Base-by-base conservation (phyloP, 495 filamentous ascomycete genomes). In the Lasiosphaeria miniovina region DNA sequence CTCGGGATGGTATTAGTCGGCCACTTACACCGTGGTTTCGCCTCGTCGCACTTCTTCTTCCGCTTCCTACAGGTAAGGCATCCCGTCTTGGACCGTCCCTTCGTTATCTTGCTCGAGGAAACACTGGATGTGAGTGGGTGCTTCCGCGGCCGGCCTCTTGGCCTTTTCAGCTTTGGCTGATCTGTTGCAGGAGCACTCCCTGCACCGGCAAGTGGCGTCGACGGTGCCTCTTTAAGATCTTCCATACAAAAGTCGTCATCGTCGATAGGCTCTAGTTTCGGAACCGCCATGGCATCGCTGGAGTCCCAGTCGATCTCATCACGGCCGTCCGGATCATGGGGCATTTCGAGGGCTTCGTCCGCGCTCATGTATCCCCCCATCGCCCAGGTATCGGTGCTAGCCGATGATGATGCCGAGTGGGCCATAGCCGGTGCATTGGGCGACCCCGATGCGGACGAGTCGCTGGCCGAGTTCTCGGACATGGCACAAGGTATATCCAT, bases 11-110 rank as follows among this genome's bases (percentile, higher is more conserved):
- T 24, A 62, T 6, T 6, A 34, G 12, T 41, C 7, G 9, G 36
- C 2, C 40, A 24, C 85, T 82, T 80, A 84, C 90, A 96, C 66
- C 83, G 78, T 56, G 92, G 92, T 67, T 93, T 95, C n/a, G 87
- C 86, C 77, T 97, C 92, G 69, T 96, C 92, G 75, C 92, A 97
- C 77, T 97, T 97, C 88, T 96, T 97, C 79, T 96, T 96, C 36
- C 92, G 81, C 67, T 88, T 88, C 57, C 92, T 83, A 77, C 92
- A 97, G 52, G 92, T 96, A 58, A 94, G 88, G 74, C 92, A 96
- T 0, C 92, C 92, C 4, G 92, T 96, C 78, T 96, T 96, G 59
- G 91, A 95, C 17, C 92, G 82, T n/a, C 89, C 90, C 66, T 95
- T 94, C 51, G 90, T 85, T 56, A 88, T 71, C 63, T 94, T 94